Base-by-base conservation (phyloP, 2,329 filamentous ascomycete species). In the Fusarium poae region DNA sequence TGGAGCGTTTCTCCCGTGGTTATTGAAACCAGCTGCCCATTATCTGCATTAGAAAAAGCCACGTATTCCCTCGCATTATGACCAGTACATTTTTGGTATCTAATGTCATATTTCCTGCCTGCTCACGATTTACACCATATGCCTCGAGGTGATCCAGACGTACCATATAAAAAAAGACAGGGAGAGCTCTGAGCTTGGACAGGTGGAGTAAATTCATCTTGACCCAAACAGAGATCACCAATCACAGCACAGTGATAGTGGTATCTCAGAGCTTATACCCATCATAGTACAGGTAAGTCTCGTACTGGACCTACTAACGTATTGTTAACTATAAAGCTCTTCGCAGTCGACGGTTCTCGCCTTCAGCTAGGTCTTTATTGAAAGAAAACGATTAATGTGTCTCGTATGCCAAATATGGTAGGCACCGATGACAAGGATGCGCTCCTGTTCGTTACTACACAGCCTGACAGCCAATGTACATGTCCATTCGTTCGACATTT, bases 161-260 rank as follows among this genome's bases (percentile, higher is more conserved):
- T 18, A 16, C 5, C 10, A 32, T n/a, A 18, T 12, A 12, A 16
- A 27, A 23, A 39, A 37, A 37, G 18, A 25, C 15, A 39, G n/a
- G 15, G 12, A 39, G n/a, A 20, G 12, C 25, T 45, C 16, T 20
- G 16, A 30, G 27, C 25, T 27, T 39, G 21, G 23, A 11, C 13
- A 39, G 34, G 48, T 51, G 48, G 48, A 51, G 48, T 20, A n/a
- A 18, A 51, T 29, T 39, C 34, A 35, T 40, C 48, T 51, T 20
- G 44, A 44, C 44, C n/a, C 16, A 15, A 27, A 30, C 29, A 34
- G 10, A 8, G 45, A 29, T 35, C 21, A 46, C 57, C 43, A 67
- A 63, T 67, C 66, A 69, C 39, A 43, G 29, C 5, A 34, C 8
- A 15, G 52, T 16, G 20, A 39, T 21, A 27, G 46, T 29, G 35